A percentile compares a stretch with the other conserved stretches of the same genome.
Conservation (phyloP, 768 basidiomycete genomes). For the Leccinum subgranulosum region DNA sequence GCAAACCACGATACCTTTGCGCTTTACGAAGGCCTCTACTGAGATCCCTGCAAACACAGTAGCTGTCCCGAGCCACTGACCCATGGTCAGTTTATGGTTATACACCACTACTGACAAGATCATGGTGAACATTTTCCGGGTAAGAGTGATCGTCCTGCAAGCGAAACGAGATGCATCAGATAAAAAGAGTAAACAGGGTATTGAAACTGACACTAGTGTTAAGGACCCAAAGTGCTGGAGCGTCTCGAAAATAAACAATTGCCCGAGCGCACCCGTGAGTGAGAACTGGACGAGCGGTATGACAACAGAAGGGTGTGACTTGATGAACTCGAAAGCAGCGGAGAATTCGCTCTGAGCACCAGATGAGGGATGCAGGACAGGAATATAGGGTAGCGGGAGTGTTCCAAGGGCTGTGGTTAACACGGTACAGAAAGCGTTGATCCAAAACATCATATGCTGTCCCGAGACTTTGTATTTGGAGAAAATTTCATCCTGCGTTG, state of each 20-base stretch:
- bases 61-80: slow-evolving; percentile 91
- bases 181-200: not conserved
- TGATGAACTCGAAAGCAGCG: slow-evolving; percentile 70
- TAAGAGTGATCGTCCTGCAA: slow-evolving; percentile 86
- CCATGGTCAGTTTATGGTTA: slow-evolving; percentile 75
- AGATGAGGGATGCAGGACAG: slow-evolving; percentile 71
- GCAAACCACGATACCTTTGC: slow-evolving; percentile 56
- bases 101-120: slow-evolving; percentile 91
- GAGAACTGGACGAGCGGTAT: slow-evolving; percentile 80
- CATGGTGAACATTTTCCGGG: slow-evolving; percentile 98
- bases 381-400: slow-evolving; percentile 76
- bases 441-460: slow-evolving; percentile 99
- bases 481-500: slow-evolving; percentile 97
- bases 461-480: slow-evolving; percentile 69
- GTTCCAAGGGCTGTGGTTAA: slow-evolving; percentile 66
- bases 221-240: slow-evolving; percentile 87
- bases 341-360: slow-evolving; percentile 60
- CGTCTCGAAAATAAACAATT: slow-evolving; percentile 97
- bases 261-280: slow-evolving; percentile 88
- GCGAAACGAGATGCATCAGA: slow-evolving; percentile 2
- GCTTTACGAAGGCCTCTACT: slow-evolving; percentile 88
- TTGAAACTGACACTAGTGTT: slow-evolving; percentile 72
- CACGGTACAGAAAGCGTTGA: slow-evolving; percentile 83
- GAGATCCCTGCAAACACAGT: slow-evolving; percentile 96
- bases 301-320: slow-evolving; percentile 70